Evolutionary conservation across 495 filamentous ascomycete species (phyloP), one percentile per base, ranked within the genome.

Genomic region (Xylaria cubensis): DNA sequence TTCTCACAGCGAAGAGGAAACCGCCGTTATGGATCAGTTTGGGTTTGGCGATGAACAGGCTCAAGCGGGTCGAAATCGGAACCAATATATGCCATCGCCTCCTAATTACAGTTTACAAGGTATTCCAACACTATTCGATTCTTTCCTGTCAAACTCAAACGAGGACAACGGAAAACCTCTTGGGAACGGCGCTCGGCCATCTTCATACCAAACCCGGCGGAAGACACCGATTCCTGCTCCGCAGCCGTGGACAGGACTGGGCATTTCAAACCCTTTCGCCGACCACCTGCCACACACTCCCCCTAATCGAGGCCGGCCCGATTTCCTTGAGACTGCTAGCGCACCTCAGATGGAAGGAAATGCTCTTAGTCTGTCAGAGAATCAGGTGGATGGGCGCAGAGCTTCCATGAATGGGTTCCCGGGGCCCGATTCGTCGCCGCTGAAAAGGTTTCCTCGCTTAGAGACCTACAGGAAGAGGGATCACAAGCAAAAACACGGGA

Each of bases 171-270:
- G 24, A 29, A 12, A 48, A 10, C 19, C 36, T 8, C 8, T 48
- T 29, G 8, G 12, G 17, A 39, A 19, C 36, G 24, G 39, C 19
- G 41, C 34, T 62, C 41, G 4, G 46, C 9, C 19, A 0, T 39
- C 29, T 36, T 53, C 32, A 13, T 17, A 15, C 32, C 68, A 68
- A 56, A 8, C n/a, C 17, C 51, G 48, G 50, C 46, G 44, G n/a
- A 26, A 64, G 59, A 75, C 73, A 12, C 69, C 73, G 2, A 24
- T 73, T 58, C 69, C 75, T 70, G 68, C 71, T 55, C 71, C 73
- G 9, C 63, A 72, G 56, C 75, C 75, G 48, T 77, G 74, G 75
- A 64, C n/a, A 50, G 46, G 71, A 39, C 55, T 72, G 6, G 67
- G 46, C 46, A 26, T 67, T 29, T 36, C 42, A 26, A 64, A 46